A percentile compares a stretch with the other conserved stretches of the same genome.
Conservation (phyloP, 164 flowering plant species). For the grape (Vitis vinifera) region DNA sequence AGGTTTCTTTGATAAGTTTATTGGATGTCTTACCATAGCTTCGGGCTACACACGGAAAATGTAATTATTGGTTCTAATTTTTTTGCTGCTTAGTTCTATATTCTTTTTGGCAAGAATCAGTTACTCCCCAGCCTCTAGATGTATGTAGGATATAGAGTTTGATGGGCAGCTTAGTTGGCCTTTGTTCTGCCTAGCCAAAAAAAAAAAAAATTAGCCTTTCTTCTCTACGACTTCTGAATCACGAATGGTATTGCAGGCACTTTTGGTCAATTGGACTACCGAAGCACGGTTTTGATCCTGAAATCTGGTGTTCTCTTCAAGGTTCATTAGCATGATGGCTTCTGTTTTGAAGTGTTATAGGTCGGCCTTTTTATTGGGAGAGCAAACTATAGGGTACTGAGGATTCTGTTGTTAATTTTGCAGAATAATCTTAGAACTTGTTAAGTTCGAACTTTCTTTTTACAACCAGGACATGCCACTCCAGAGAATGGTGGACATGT, state of each 20-base stretch:
- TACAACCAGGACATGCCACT: background rate
- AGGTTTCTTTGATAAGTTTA: background rate
- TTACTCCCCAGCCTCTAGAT: background rate
- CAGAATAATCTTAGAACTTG: slow-evolving; percentile 9
- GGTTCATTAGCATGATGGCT: slow-evolving; percentile 7
- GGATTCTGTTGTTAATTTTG: background rate
- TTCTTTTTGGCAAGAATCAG: background rate
- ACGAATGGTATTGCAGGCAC: slow-evolving; percentile 29
- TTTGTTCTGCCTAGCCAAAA: background rate
- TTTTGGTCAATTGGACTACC: slow-evolving; percentile 17
- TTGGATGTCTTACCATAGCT: background rate
- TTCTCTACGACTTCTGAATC: slow-evolving; percentile 12
- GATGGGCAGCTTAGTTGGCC: slow-evolving; percentile 6
- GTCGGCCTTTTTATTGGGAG: background rate
- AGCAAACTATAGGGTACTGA: slow-evolving; percentile 14
- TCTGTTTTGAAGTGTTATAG: slow-evolving; percentile 8
- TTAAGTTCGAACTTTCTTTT: slow-evolving; percentile 6
- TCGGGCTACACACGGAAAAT: background rate
- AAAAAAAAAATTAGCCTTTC: background rate
- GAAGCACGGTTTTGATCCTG: slow-evolving; percentile 14
- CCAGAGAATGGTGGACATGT: background rate
- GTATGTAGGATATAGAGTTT: slow-evolving; percentile 6
- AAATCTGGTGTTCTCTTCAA: slow-evolving; percentile 6
- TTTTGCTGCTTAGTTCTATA: background rate
- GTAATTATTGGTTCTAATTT: background rate